Percentiles rank a stretch among this genome's conserved stretches.
Conservation (phyloP, 306 rosid species). For the Gastrolobium villosum region DNA sequence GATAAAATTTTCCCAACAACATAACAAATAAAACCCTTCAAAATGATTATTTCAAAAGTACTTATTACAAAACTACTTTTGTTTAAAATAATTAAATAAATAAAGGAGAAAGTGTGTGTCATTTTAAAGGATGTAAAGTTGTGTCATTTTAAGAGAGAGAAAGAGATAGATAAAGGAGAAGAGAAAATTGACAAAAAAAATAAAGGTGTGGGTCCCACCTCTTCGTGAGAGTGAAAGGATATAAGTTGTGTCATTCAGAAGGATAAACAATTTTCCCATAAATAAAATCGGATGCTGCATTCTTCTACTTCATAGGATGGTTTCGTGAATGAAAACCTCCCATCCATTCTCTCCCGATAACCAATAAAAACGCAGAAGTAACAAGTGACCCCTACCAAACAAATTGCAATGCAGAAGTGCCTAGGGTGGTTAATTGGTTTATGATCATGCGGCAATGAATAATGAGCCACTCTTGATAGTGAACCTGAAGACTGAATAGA, state of each 20-base stretch:
- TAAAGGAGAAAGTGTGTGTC: too few species aligned
- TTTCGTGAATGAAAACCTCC: neutral
- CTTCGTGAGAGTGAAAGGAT: too few species aligned
- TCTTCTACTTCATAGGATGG: neutral
- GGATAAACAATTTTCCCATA: too few species aligned
- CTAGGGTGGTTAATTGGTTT: conserved; percentile 1
- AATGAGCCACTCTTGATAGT: conserved; percentile 10
- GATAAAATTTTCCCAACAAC: too few species aligned
- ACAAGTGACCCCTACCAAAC: conserved; percentile 17
- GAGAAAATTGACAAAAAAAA: too few species aligned
- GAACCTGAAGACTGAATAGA: conserved; percentile 28
- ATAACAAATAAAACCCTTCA: neutral
- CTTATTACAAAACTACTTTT: too few species aligned
- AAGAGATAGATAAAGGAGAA: too few species aligned
- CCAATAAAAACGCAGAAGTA: neutral
- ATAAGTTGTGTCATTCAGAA: too few species aligned
- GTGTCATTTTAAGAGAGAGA: too few species aligned
- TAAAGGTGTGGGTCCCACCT: too few species aligned
- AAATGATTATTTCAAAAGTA: conserved; percentile 10
- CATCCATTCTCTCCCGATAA: neutral
- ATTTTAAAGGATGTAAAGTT: too few species aligned
- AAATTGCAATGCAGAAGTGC: neutral
- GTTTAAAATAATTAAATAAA: too few species aligned
- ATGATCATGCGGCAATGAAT: neutral
- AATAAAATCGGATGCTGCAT: neutral